Conservation (phyloP, 352 stramenopile genomes). For the Phytophthora pini region DNA sequence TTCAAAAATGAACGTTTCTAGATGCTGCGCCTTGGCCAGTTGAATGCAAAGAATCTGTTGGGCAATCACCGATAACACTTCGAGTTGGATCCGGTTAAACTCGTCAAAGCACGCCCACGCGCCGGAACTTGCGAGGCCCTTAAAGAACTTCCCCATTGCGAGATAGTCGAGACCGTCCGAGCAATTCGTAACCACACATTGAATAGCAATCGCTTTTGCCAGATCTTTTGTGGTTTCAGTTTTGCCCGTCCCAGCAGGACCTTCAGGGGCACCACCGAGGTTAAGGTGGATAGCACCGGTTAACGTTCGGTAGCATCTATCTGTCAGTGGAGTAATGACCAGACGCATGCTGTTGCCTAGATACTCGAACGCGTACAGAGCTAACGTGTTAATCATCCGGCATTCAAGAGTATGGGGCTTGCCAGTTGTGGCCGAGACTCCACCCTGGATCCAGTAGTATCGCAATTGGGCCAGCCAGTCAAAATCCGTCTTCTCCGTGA, state of each 20-base stretch:
- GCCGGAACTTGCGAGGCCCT: constrained; percentile 89
- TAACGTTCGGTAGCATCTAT: constrained; percentile 92
- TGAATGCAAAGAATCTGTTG: constrained; percentile 94
- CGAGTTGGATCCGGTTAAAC: constrained; percentile 94
- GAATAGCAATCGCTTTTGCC: constrained; percentile 92
- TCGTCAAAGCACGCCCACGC: constrained; percentile 94
- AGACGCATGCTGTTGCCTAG: constrained; percentile 92
- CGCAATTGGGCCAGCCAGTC: constrained; percentile 94
- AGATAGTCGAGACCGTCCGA: constrained; percentile 91
- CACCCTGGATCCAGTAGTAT: constrained; percentile 91
- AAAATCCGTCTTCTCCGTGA: constrained; percentile 88
- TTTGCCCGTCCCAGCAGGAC: constrained; percentile 91
- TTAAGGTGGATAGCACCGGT: constrained; percentile 93
- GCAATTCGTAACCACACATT: constrained; percentile 95
- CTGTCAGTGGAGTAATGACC: constrained; percentile 93
- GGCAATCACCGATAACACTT: constrained; percentile 93
- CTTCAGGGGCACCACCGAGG: constrained; percentile 90
- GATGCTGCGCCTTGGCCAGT: constrained; percentile 79
- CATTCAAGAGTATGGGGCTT: constrained; percentile 89
- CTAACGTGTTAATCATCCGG: constrained; percentile 94
- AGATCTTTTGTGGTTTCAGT: constrained; percentile 95
- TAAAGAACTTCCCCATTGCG: constrained; percentile 96
- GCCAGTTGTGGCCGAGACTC: constrained; percentile 85
- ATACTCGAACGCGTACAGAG: constrained; percentile 94
- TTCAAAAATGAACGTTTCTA: constrained; percentile 92